Conservation (phyloP, 192 early-diverging fungal species). For the Coemansia sp. region DNA sequence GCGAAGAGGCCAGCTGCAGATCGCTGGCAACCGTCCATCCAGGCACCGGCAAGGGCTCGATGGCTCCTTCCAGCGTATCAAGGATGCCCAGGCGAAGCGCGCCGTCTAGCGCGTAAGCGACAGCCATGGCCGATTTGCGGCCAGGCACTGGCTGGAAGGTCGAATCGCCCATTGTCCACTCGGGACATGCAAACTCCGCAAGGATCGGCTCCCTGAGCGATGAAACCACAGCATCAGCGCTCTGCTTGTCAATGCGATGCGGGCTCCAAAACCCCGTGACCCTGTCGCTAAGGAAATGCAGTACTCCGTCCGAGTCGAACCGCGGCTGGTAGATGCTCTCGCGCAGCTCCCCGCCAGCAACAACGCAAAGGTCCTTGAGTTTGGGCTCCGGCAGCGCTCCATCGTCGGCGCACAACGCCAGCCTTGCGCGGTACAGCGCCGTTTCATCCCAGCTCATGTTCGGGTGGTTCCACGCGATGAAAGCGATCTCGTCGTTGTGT, state of each 20-base stretch:
- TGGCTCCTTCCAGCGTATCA: conserved; percentile 20
- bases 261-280: conserved; percentile 71
- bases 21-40: conserved; percentile 36
- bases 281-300: conserved; percentile 72
- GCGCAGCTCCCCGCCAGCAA: conserved; percentile 46
- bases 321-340: conserved; percentile 66
- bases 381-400: conserved; percentile 1
- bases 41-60: conserved; percentile 40
- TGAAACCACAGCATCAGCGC: conserved; percentile 23
- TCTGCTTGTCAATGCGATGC: conserved; percentile 53
- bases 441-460: conserved; percentile 84
- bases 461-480: conserved; percentile 72
- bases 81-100: conserved; percentile 28
- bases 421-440: conserved; percentile 53
- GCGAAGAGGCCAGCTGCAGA: conserved; percentile 30
- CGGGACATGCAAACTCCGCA: conserved; percentile 68
- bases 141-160: conserved; percentile 42
- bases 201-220: conserved; percentile 55
- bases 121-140: conserved; percentile 20
- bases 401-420: conserved; percentile 14
- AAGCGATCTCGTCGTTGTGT: conserved; percentile 58
- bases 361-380: conserved; percentile 4
- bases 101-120: conserved; percentile 23
- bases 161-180: conserved; percentile 57
- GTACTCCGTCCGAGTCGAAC: conserved; percentile 57